These are phyloP conservation scores for Priceomyces castillae DNA, from an alignment of 805 yeast genomes.

Conservation along the genomic window DNA sequence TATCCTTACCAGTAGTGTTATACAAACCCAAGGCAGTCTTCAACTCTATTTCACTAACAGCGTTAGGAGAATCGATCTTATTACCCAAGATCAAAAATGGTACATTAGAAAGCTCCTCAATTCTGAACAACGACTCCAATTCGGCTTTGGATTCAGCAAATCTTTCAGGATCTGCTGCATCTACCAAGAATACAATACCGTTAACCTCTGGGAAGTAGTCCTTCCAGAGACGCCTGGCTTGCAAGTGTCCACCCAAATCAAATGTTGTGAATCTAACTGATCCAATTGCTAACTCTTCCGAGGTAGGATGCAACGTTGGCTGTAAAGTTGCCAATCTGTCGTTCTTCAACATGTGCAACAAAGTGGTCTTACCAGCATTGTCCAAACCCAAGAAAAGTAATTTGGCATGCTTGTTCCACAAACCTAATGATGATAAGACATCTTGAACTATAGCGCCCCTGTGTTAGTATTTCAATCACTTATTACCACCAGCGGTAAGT, in stretches of 20 bases:
- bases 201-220: constrained; percentile 99
- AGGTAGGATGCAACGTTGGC: constrained; percentile 98
- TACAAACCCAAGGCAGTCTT: constrained; percentile 85
- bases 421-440: constrained; percentile 44
- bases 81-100: constrained; percentile 95
- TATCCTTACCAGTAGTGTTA: constrained; percentile 78
- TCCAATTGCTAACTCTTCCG: constrained; percentile 96
- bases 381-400: constrained; percentile 46
- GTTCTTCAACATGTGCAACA: constrained; percentile 58
- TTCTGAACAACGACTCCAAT: constrained; percentile 86
- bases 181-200: constrained; percentile 94
- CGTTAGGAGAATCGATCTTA: constrained; percentile 91
- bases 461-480: constrained; percentile 8
- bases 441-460: constrained; percentile 34
- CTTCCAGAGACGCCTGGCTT: constrained; percentile 99
- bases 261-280: constrained; percentile 95
- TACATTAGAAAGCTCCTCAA: constrained; percentile 84
- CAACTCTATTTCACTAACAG: constrained; percentile 92
- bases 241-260: constrained; percentile 97
- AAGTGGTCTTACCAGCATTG: constrained; percentile 47
- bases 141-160: constrained; percentile 93
- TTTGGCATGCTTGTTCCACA: constrained; percentile 50
- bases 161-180: constrained; percentile 95
- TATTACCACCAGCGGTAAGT: too few species aligned
- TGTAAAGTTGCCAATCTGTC: constrained; percentile 97